These are phyloP conservation scores for Waltergamsia citrina DNA, from an alignment of 2,329 filamentous ascomycete genomes.

Conservation along the genomic window DNA sequence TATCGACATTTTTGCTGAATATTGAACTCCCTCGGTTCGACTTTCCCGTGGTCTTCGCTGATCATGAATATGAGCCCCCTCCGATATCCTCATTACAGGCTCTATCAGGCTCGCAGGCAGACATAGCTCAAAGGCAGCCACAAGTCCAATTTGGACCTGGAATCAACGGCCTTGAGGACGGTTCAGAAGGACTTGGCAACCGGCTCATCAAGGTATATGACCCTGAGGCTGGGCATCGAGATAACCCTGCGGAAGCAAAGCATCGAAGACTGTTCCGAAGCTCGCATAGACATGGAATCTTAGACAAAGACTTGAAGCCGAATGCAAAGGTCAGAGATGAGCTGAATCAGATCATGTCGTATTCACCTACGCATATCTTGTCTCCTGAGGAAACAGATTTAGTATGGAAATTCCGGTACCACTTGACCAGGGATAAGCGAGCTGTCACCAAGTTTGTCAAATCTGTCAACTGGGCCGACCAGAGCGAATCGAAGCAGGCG, in stretches of 20 bases:
- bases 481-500: slow-evolving; percentile 76
- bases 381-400: slow-evolving; percentile 89
- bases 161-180: slow-evolving; percentile 60
- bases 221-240: slow-evolving; percentile 77
- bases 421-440: slow-evolving; percentile 83
- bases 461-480: slow-evolving; percentile 89
- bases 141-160: slow-evolving; percentile 87
- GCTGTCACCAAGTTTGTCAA: slow-evolving; percentile 96
- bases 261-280: slow-evolving; percentile 87
- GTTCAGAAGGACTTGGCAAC: slow-evolving; percentile 35
- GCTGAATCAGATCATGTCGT: slow-evolving; percentile 81
- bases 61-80: slow-evolving; percentile 83
- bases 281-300: slow-evolving; percentile 78
- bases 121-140: slow-evolving; percentile 69
- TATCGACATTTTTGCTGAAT: slow-evolving; percentile 68
- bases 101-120: slow-evolving; percentile 46
- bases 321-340: slow-evolving; percentile 95
- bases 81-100: slow-evolving; percentile 69
- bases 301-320: slow-evolving; percentile 91
- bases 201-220: slow-evolving; percentile 83
- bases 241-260: slow-evolving; percentile 93
- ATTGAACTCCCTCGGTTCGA: slow-evolving; percentile 92
- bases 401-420: slow-evolving; percentile 95
- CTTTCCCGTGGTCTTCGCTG: slow-evolving; percentile 89
- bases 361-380: slow-evolving; percentile 83